Percentiles rank a stretch among this genome's conserved stretches.
Conservation (phyloP, 352 stramenopile species). For the Globisporangium barbulae region DNA sequence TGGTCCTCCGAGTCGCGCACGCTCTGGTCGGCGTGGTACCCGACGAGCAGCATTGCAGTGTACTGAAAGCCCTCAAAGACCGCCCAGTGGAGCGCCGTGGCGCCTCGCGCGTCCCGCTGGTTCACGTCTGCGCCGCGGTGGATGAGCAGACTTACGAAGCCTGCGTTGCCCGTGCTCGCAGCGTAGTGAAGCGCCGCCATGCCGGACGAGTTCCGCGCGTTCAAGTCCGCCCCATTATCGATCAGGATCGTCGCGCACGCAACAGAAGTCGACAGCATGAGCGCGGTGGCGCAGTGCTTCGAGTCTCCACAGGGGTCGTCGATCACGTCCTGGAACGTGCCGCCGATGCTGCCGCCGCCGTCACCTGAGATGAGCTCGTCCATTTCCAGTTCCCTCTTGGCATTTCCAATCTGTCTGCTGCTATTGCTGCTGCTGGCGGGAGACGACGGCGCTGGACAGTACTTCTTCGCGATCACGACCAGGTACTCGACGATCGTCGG, state of each 20-base stretch:
- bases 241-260: constrained; percentile 53
- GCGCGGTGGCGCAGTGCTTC: constrained; percentile 63
- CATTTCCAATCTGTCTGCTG: background rate
- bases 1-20: constrained; percentile 70
- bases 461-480: constrained; percentile 37
- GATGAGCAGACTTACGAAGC: constrained; percentile 66
- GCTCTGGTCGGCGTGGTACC: constrained; percentile 37
- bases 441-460: constrained; percentile 29
- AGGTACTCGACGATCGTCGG: constrained; percentile 59
- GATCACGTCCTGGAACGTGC: constrained; percentile 39
- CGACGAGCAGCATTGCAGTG: constrained; percentile 64
- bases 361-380: constrained; percentile 1
- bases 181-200: constrained; percentile 84
- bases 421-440: constrained; percentile 6
- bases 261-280: constrained; percentile 79
- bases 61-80: constrained; percentile 87
- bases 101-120: constrained; percentile 58
- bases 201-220: constrained; percentile 63
- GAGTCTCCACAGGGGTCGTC: constrained; percentile 57
- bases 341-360: background rate
- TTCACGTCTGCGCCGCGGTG: constrained; percentile 64
- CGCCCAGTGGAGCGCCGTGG: constrained; percentile 75
- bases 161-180: constrained; percentile 72
- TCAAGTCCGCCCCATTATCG: constrained; percentile 46
- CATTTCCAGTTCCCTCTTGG: constrained; percentile 6